Conservation (phyloP, 176 grass and related monocot species). For the Zizania latifolia region DNA sequence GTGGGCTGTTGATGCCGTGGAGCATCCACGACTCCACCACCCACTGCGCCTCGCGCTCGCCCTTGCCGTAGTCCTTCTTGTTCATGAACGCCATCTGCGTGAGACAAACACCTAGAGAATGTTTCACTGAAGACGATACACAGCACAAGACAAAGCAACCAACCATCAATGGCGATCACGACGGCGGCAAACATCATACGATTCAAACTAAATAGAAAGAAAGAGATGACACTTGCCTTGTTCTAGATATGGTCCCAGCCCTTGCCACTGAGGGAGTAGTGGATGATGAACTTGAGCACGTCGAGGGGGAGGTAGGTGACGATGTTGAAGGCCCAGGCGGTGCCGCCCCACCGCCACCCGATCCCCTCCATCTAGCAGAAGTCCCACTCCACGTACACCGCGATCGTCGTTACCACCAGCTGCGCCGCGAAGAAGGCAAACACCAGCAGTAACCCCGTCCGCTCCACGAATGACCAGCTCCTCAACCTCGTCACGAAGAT, state of each 20-base stretch:
- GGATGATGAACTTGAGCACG: slow-evolving; percentile 77
- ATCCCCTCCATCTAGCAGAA: slow-evolving; percentile 67
- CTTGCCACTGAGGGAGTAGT: slow-evolving; percentile 52
- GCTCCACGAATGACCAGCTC: slow-evolving; percentile 80
- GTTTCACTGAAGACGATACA: slow-evolving; percentile 29
- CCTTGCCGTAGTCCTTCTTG: slow-evolving; percentile 41
- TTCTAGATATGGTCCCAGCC: slow-evolving; percentile 41
- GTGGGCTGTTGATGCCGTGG: slow-evolving; percentile 34
- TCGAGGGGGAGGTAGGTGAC: slow-evolving; percentile 77
- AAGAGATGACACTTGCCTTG: slow-evolving; percentile 45
- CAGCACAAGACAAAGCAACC: not conserved
- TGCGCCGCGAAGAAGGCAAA: no score
- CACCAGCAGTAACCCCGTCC: slow-evolving; percentile 62
- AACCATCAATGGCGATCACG: not conserved
- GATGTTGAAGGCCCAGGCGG: slow-evolving; percentile 62
- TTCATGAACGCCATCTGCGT: slow-evolving; percentile 36
- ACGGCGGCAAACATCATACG: not conserved
- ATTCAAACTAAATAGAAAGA: no score
- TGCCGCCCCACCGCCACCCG: slow-evolving; percentile 58
- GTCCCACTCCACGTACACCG: slow-evolving; percentile 50
- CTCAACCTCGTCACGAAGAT: slow-evolving; percentile 68
- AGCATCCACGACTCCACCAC: slow-evolving; percentile 39
- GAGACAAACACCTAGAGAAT: slow-evolving; percentile 15
- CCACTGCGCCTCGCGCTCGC: slow-evolving; percentile 47
- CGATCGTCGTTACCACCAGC: slow-evolving; percentile 57